These are phyloP conservation scores for Eimeria zaria DNA, from an alignment of 169 alveolate genomes.

Conservation along the genomic window DNA sequence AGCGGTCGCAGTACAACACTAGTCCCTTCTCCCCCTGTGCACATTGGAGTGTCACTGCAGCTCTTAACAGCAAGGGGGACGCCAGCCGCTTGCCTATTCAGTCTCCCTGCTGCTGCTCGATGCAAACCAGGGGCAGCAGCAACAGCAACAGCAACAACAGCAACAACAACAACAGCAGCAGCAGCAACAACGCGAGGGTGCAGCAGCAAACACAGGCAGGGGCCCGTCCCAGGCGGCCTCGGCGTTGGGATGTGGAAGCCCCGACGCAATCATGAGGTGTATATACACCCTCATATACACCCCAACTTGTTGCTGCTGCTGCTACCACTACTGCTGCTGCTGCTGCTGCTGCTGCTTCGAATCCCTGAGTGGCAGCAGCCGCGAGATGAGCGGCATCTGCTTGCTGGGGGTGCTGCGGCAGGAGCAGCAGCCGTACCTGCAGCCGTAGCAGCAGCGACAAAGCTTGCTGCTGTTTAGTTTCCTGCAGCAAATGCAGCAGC, in stretches of 20 bases:
- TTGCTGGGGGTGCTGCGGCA: constrained; percentile 4
- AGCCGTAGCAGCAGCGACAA: constrained; percentile 1
- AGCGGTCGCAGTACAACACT: background rate
- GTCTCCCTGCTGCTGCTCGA: constrained; percentile 60
- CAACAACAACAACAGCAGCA: constrained; percentile 13
- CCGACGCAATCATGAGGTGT: constrained; percentile 36
- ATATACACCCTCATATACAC: constrained; percentile 1
- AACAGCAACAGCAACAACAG: constrained; percentile 16
- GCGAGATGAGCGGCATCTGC: background rate
- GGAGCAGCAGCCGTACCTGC: background rate
- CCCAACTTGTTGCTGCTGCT: constrained; percentile 38
- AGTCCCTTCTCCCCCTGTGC: constrained; percentile 53
- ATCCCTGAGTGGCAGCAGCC: background rate
- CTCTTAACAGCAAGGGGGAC: constrained; percentile 5
- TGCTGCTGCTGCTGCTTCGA: no score
- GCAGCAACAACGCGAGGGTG: background rate
- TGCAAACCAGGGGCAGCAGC: constrained; percentile 23
- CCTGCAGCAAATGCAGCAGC: background rate
- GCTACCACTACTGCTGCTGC: constrained; percentile 14
- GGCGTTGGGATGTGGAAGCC: constrained; percentile 72
- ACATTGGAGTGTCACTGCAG: constrained; percentile 48
- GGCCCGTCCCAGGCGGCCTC: constrained; percentile 22
- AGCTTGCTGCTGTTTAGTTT: background rate
- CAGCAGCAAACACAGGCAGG: background rate
- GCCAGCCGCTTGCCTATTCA: background rate